Evolutionary conservation across 2,329 filamentous ascomycete genomes (phyloP), one percentile per base, ranked within the genome.

Genomic region (Daldinia sp.): DNA sequence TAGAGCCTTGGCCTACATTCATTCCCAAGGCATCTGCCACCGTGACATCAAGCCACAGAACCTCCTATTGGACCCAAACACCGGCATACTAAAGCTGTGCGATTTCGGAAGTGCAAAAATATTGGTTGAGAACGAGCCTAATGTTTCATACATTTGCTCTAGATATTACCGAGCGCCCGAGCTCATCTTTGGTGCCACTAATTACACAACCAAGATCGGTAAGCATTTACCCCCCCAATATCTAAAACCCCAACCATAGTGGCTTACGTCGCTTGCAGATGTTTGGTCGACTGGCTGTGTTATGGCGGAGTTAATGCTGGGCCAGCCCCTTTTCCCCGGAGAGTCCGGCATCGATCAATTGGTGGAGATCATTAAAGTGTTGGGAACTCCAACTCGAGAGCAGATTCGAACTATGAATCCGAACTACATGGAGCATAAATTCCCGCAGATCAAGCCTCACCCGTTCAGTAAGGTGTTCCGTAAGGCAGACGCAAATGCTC

Each of bases 351-450:
- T 99, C 77, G 96, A 99, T 79, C 96, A 99, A 81, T 86, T 99
- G 55, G 96, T 99, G 51, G 96, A 99, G 82, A 99, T 99, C 80
- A 99, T 99, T 87, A 99, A 99, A 84, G 95, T 99, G 60, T 85
- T 99, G 68, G 96, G 96, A 67, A 99, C 96, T 18, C 96, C 96
- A 18, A 98, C 96, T 39, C 89, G 96, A 72, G 96, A 99, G 81
- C 96, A 99, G 82, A 99, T 99, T 78, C 93, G 96, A 75, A 99
- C 96, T 73, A 99, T 99, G 96, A 99, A 99, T 82, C 96, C 96
- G 67, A 99, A 99, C 83, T 99, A 99, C 83, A 99, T 99, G 96
- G 96, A 99, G 84, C 96, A 99, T 85, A 98, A 98, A 85, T 99
- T 99, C 83, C 96, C 96, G 54, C 96, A 99, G 82, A 99, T 99